Percentiles rank a stretch among this genome's conserved stretches.
phyloP scores from a whole-genome alignment of 2,329 filamentous ascomycete genomes.

The Neonectria magnoliae region DNA sequence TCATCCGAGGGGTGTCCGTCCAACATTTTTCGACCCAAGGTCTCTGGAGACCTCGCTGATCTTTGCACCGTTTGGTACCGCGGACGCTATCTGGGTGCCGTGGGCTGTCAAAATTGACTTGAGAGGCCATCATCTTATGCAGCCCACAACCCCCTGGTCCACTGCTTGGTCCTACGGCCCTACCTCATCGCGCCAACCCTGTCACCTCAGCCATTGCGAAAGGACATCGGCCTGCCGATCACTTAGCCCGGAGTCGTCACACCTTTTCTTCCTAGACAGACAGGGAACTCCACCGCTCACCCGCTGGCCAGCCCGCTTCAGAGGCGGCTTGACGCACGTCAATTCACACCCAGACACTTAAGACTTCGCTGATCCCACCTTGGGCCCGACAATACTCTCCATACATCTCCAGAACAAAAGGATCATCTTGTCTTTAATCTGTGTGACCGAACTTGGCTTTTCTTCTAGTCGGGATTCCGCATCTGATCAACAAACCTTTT shows the following conservation, averaged over 20 bases:
- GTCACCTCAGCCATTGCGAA: conserved; percentile 57
- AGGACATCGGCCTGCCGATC: conserved; percentile 66
- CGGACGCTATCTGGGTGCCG: conserved; percentile 43
- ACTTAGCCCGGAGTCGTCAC: conserved; percentile 63
- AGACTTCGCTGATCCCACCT: conserved; percentile 69
- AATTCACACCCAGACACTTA: conserved; percentile 61
- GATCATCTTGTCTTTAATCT: conserved; percentile 54
- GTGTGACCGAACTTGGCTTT: conserved; percentile 58
- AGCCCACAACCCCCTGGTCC: conserved; percentile 48
- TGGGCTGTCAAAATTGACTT: conserved; percentile 44
- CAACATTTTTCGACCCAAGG: conserved; percentile 32
- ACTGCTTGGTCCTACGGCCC: conserved; percentile 50
- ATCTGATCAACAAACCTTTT: conserved; percentile 62
- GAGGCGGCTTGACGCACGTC: conserved; percentile 53
- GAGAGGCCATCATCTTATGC: conserved; percentile 46
- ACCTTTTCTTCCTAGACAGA: conserved; percentile 48
- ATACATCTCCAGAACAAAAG: conserved; percentile 46
- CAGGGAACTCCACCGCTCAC: conserved; percentile 51
- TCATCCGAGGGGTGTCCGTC: conserved; percentile 14
- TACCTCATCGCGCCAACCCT: conserved; percentile 56
- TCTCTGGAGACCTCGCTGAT: conserved; percentile 38
- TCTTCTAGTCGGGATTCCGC: conserved; percentile 57
- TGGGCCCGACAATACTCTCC: conserved; percentile 46
- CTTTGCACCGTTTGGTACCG: conserved; percentile 38
- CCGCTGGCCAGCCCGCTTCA: conserved; percentile 52